A percentile compares a stretch with the other conserved stretches of the same genome.
Conservation (phyloP, 2,329 filamentous ascomycete genomes). For the Fusarium subglutinans region DNA sequence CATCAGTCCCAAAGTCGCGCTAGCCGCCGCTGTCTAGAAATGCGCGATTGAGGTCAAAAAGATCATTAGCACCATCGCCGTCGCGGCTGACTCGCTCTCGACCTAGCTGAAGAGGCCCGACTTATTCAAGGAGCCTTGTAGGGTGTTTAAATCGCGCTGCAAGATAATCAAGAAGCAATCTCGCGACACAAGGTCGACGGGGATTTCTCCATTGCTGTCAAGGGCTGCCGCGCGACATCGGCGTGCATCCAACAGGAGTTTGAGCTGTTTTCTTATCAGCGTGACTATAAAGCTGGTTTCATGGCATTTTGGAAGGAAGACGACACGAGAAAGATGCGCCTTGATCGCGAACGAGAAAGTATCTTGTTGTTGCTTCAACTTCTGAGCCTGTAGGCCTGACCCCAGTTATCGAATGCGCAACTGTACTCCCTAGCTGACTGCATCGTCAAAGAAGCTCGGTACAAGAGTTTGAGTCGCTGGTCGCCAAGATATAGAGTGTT, state of each 20-base stretch:
- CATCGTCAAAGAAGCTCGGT: background rate
- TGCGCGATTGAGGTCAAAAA: background rate
- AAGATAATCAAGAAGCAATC: background rate
- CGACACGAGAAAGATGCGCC: fast-evolving
- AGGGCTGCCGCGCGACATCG: background rate
- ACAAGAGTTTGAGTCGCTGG: too few relatives aligned
- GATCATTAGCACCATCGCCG: background rate
- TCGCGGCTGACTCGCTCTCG: background rate
- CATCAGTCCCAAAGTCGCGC: background rate
- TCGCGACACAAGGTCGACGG: background rate
- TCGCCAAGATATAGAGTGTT: too few relatives aligned
- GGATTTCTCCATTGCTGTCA: background rate
- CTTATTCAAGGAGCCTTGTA: fast-evolving
- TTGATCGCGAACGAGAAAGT: background rate
- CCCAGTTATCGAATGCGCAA: fast-evolving
- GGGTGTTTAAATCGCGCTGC: fast-evolving
- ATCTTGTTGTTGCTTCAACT: background rate
- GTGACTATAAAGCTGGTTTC: background rate
- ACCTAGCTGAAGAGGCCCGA: background rate
- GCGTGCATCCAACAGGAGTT: background rate
- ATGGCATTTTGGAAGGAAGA: fast-evolving
- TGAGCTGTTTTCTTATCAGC: fast-evolving
- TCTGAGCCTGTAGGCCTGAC: background rate
- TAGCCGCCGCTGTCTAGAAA: background rate
- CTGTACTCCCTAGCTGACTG: background rate